A percentile compares a stretch with the other conserved stretches of the same genome.
These are phyloP conservation scores for Trypanosoma congolense DNA, from an alignment of 208 protist genomes.

Conservation along the genomic window DNA sequence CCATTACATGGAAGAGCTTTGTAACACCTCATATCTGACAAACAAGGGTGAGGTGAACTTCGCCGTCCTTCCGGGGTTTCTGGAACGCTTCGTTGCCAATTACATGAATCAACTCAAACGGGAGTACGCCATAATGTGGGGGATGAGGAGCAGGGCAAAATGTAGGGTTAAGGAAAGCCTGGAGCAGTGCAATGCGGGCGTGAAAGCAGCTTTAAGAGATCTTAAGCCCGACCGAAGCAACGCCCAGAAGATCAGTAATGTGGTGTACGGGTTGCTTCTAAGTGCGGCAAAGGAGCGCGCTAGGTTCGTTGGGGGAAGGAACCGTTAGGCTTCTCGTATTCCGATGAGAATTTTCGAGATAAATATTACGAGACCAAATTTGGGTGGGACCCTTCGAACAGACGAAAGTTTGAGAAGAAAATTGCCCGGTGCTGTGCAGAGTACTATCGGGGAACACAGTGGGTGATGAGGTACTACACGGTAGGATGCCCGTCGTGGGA, in stretches of 20 bases:
- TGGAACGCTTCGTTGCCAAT: constrained; percentile 48
- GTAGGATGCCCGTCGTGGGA: constrained; percentile 95
- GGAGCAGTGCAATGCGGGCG: constrained; percentile 24
- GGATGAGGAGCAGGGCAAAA: constrained; percentile 68
- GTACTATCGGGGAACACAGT: constrained; percentile 97
- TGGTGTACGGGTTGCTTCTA: constrained; percentile 36
- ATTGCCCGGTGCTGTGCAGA: constrained; percentile 63
- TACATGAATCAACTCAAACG: constrained; percentile 46
- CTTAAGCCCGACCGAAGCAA: constrained; percentile 29
- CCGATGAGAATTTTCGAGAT: constrained; percentile 60
- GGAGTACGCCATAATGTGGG: constrained; percentile 58
- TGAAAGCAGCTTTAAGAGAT: constrained; percentile 9
- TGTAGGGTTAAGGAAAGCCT: constrained; percentile 71
- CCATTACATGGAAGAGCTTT: constrained; percentile 78
- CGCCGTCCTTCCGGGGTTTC: constrained; percentile 47
- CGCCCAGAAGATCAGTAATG: constrained; percentile 57
- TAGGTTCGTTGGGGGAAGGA: constrained; percentile 64
- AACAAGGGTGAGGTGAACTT: constrained; percentile 82
- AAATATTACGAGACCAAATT: constrained; percentile 85
- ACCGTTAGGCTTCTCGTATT: constrained; percentile 77
- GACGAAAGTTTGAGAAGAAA: constrained; percentile 62
- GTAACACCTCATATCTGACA: constrained; percentile 76
- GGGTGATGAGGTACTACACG: constrained; percentile 99
- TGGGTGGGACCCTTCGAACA: constrained; percentile 38
- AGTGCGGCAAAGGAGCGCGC: constrained; percentile 53